Percentiles rank a stretch among this genome's conserved stretches.
Conservation (phyloP, 495 filamentous ascomycete genomes). For the Niebla homalea region DNA sequence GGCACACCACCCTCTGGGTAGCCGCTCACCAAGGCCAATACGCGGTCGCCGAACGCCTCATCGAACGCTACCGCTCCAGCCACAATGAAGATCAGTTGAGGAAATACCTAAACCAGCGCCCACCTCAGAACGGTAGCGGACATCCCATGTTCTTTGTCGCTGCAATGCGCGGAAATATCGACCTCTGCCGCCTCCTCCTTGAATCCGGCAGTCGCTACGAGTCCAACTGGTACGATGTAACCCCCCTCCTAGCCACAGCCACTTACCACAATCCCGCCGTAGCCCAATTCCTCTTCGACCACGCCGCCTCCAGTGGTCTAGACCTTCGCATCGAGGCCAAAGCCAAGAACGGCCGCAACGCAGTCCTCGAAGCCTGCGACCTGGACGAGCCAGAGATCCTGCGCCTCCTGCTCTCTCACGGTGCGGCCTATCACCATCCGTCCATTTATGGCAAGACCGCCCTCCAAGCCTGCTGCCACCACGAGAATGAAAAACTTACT, state of each 20-base stretch:
- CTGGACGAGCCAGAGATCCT: neutral
- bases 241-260: constrained; percentile 6
- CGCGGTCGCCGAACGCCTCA: constrained; percentile 6
- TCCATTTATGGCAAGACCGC: neutral
- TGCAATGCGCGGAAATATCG: neutral
- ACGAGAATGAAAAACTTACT: neutral
- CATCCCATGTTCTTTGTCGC: constrained; percentile 8
- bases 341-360: constrained; percentile 4
- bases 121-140: neutral
- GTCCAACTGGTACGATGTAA: constrained; percentile 7
- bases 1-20: constrained; percentile 4
- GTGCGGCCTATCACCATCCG: neutral
- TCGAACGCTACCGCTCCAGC: constrained; percentile 1
- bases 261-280: constrained; percentile 1
- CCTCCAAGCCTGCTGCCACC: neutral
- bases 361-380: constrained; percentile 8
- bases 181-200: constrained; percentile 1
- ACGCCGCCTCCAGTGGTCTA: neutral
- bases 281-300: constrained; percentile 4
- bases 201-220: constrained; percentile 4
- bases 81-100: neutral
- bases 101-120: constrained; percentile 5
- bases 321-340: constrained; percentile 3
- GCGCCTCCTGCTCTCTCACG: neutral
- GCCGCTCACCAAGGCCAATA: constrained; percentile 11